phyloP scores from a whole-genome alignment of 805 yeast genomes.

The Candida morakotiae region DNA sequence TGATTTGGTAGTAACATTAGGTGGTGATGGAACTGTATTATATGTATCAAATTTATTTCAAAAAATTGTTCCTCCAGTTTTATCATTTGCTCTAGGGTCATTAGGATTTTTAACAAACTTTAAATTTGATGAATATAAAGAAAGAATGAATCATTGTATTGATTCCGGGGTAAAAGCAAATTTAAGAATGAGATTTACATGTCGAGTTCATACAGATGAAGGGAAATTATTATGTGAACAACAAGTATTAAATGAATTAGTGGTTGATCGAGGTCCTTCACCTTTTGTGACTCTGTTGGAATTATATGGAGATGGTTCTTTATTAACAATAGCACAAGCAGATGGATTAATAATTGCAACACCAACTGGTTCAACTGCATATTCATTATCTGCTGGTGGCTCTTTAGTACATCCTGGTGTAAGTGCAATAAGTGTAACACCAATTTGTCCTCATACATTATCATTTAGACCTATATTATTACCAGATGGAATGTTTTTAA shows the following conservation, averaged over 20 bases:
- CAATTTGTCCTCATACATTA: conserved; percentile 93
- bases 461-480: conserved; percentile 88
- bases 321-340: conserved; percentile 87
- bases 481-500: conserved; percentile 88
- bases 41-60: conserved; percentile 41
- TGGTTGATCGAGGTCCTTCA: conserved; percentile 90
- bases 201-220: conserved; percentile 55
- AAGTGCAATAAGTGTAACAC: conserved; percentile 87
- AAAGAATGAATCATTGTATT: conserved; percentile 52
- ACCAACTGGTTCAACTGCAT: conserved; percentile 96
- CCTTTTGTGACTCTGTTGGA: conserved; percentile 90
- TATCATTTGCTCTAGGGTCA: conserved; percentile 42
- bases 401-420: conserved; percentile 92
- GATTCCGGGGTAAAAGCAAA: conserved; percentile 70
- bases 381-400: conserved; percentile 93
- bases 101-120: conserved; percentile 64
- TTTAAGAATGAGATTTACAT: conserved; percentile 82
- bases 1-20: conserved; percentile 41
- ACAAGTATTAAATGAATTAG: conserved; percentile 85
- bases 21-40: conserved; percentile 46
- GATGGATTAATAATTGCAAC: conserved; percentile 92
- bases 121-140: conserved; percentile 67
- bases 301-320: conserved; percentile 79
- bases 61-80: conserved; percentile 44
- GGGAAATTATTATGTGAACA: conserved; percentile 59